Conservation (phyloP, 768 basidiomycete genomes). For the Rhodotorula kratochvilovae region DNA sequence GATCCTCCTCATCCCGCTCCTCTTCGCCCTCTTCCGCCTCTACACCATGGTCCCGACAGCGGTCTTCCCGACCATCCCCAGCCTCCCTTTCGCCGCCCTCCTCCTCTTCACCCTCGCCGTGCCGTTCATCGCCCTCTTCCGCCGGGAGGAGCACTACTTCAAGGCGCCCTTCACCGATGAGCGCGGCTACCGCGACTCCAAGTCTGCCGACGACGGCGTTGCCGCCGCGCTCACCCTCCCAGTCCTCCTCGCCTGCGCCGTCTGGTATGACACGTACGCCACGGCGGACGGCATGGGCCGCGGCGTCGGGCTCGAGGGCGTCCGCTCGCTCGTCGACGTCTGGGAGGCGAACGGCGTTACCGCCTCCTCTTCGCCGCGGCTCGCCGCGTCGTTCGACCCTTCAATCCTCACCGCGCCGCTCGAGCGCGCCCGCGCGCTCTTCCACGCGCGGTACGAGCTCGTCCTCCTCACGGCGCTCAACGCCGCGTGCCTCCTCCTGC, state of each 20-base stretch:
- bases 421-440: constrained; percentile 18
- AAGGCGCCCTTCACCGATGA: constrained; percentile 44
- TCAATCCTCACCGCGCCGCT: background rate
- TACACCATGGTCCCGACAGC: constrained; percentile 15
- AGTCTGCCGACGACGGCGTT: constrained; percentile 41
- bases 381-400: background rate
- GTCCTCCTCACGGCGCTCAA: constrained; percentile 40
- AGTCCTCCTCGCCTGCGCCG: constrained; percentile 37
- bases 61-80: constrained; percentile 24
- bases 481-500: constrained; percentile 36
- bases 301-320: constrained; percentile 24
- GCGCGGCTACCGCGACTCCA: constrained; percentile 40
- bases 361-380: background rate
- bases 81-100: constrained; percentile 24
- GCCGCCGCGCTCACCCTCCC: constrained; percentile 38
- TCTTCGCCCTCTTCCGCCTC: constrained; percentile 37
- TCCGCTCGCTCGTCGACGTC: constrained; percentile 34
- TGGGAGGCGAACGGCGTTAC: constrained; percentile 38
- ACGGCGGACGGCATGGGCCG: constrained; percentile 1
- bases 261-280: constrained; percentile 39
- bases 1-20: constrained; percentile 32
- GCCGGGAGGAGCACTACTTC: constrained; percentile 27
- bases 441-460: constrained; percentile 38
- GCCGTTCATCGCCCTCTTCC: constrained; percentile 37
- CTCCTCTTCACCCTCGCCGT: constrained; percentile 22